A percentile compares a stretch with the other conserved stretches of the same genome.
These are phyloP conservation scores for Globomyces sp. DNA, from an alignment of 371 early-diverging fungal genomes.

Conservation along the genomic window DNA sequence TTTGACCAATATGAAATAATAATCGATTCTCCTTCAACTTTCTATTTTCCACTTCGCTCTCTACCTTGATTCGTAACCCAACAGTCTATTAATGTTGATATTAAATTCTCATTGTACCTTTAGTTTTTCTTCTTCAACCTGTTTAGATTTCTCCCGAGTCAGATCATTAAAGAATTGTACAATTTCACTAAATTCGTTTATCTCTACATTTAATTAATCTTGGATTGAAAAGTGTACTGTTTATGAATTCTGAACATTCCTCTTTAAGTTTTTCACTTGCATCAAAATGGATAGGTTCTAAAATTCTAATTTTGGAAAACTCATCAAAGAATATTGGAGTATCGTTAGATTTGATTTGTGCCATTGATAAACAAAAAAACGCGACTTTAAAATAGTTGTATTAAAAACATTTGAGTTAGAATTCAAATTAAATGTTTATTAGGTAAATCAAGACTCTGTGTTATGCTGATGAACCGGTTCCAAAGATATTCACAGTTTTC, in stretches of 20 bases:
- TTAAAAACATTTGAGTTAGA: too few relatives aligned
- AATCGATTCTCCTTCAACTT: conserved; percentile 26
- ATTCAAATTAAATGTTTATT: too few relatives aligned
- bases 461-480: too few relatives aligned
- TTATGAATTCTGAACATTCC: conserved; percentile 46
- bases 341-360: conserved; percentile 12
- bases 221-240: conserved; percentile 21
- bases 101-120: too few relatives aligned
- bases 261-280: conserved; percentile 47
- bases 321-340: conserved; percentile 43
- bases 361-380: not conserved
- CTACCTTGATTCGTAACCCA: conserved; percentile 43
- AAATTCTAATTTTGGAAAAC: conserved; percentile 48
- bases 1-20: conserved; percentile 35
- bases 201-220: conserved; percentile 23
- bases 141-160: conserved; percentile 38
- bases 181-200: conserved; percentile 38
- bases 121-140: conserved; percentile 49
- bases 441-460: too few relatives aligned
- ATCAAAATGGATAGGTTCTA: conserved; percentile 41
- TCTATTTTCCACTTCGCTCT: conserved; percentile 37
- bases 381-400: too few relatives aligned
- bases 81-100: conserved; percentile 32
- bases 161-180: conserved; percentile 37
- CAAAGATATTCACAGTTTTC: too few relatives aligned